A percentile compares a stretch with the other conserved stretches of the same genome.
Conservation (phyloP, 2,329 filamentous ascomycete species). For the Penicillium sp. region DNA sequence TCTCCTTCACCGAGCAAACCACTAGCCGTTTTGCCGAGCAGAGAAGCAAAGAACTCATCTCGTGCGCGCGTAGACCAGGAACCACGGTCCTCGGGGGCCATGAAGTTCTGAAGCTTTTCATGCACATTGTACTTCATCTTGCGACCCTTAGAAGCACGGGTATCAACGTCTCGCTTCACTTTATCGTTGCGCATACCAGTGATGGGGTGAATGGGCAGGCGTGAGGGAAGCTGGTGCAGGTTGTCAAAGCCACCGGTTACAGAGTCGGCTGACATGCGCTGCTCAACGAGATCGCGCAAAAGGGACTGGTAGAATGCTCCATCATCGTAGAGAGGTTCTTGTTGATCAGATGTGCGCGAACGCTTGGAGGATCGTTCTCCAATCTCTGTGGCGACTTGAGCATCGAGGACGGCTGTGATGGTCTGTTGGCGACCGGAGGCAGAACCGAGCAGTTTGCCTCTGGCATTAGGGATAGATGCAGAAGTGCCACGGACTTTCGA, state of each 20-base stretch:
- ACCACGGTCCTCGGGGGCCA: slow-evolving; percentile 82
- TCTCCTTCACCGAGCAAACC: slow-evolving; percentile 61
- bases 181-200: slow-evolving; percentile 56
- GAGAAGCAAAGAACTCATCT: slow-evolving; percentile 70
- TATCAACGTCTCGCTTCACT: slow-evolving; percentile 79
- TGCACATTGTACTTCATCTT: slow-evolving; percentile 94
- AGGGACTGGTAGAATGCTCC: slow-evolving; percentile 92
- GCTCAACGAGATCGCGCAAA: slow-evolving; percentile 88
- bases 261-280: slow-evolving; percentile 63
- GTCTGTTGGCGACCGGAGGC: slow-evolving; percentile 52
- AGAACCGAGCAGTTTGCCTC: slow-evolving; percentile 60
- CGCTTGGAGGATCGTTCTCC: slow-evolving; percentile 35
- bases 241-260: slow-evolving; percentile 47
- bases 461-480: slow-evolving; percentile 53
- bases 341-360: slow-evolving; percentile 21
- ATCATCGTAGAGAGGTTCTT: slow-evolving; percentile 77
- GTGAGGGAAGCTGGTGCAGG: slow-evolving; percentile 38
- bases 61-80: slow-evolving; percentile 77
- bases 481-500: slow-evolving; percentile 62
- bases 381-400: slow-evolving; percentile 43
- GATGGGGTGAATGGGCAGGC: slow-evolving; percentile 38
- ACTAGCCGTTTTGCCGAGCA: slow-evolving; percentile 64
- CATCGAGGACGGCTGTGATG: slow-evolving; percentile 45
- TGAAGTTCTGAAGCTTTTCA: slow-evolving; percentile 97
- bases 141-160: slow-evolving; percentile 89